Conservation (phyloP, 176 grass and related monocot genomes). For the Miscanthus lutarioriparius region DNA sequence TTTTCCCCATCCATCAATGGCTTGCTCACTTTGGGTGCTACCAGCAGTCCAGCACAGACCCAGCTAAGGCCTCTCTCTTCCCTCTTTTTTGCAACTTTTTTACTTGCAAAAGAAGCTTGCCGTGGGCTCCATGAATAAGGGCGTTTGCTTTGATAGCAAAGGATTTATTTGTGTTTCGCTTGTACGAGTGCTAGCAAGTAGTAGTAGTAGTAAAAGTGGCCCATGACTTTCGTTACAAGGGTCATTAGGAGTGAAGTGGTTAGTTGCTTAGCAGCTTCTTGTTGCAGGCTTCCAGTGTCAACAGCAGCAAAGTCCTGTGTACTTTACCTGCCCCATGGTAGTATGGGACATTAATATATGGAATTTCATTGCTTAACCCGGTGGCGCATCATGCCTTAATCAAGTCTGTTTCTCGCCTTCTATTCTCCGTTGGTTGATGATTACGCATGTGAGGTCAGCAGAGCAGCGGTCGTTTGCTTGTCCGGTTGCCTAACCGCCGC, state of each 20-base stretch:
- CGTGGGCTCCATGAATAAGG: conserved; percentile 57
- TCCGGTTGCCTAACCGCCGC: conserved; percentile 16
- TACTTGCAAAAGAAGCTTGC: conserved; percentile 39
- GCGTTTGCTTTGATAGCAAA: conserved; percentile 3
- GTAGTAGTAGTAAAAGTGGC: not conserved
- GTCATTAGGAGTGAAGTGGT: not conserved
- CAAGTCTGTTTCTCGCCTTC: not conserved
- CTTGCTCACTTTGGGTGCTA: conserved; percentile 31
- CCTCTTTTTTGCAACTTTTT: conserved; percentile 51
- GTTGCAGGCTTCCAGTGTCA: not conserved
- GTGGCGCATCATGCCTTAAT: conserved; percentile 22
- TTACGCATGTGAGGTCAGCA: conserved; percentile 4
- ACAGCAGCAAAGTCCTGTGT: not conserved
- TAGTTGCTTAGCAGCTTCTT: not conserved
- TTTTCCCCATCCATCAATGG: not conserved
- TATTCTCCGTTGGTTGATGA: not conserved
- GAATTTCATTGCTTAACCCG: not conserved
- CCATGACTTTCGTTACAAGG: conserved; percentile 18
- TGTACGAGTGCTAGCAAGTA: not conserved
- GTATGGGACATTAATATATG: not conserved
- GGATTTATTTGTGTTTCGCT: not conserved
- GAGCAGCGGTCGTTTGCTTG: not conserved
- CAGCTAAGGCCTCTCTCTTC: conserved; percentile 27
- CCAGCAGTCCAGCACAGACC: conserved; percentile 32
- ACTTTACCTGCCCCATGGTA: not conserved